Evolutionary conservation across 345 rosid species (phyloP), one percentile per base, ranked within the genome.

Genomic region (Gossypium stocksii): DNA sequence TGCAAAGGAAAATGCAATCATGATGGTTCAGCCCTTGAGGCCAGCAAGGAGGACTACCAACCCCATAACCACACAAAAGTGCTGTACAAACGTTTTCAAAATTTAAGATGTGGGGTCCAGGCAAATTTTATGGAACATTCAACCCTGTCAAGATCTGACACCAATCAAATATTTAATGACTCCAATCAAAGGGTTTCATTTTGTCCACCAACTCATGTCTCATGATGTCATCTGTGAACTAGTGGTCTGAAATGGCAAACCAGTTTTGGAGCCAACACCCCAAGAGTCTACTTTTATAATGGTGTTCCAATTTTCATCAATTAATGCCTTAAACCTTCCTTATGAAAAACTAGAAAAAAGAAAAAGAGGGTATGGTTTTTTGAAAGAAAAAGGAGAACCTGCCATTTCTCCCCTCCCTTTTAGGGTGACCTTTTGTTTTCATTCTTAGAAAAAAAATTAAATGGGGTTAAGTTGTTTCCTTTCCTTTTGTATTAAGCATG

Each of bases 361-460:
- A 29, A 23, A 29, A 27, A 14, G 7, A 34, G 41, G 41, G 41
- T 34, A 4, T 34, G 41, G 7, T 34, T 34, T 34, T 34, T 60
- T 0, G 29, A 16, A 45, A 3, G 43, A n/a, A 43, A 11, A 13
- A 22, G 34, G 43, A 34, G 41, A 5, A 34, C 41, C 41, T 34
- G 41, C 41, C 41, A 34, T 34, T 34, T 57, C 61, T 10, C 29
- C 7, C 61, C 27, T 5, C 61, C 12, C 61, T 3, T 51, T 58
- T 12, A 62, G 20, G 72, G 72, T 49, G 58, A 27, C 20, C 20
- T 49, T 23, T 68, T 49, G 58, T 68, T 68, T 68, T 68, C 72
- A 7, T 25, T 48, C 72, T 68, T 68, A 48, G 49, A 68, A 20
- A 7, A 67, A 66, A 66, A 52, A 52, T 34, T 34, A 4, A 34